Base-by-base conservation (phyloP, 768 basidiomycete species). In the Paxillus involutus region DNA sequence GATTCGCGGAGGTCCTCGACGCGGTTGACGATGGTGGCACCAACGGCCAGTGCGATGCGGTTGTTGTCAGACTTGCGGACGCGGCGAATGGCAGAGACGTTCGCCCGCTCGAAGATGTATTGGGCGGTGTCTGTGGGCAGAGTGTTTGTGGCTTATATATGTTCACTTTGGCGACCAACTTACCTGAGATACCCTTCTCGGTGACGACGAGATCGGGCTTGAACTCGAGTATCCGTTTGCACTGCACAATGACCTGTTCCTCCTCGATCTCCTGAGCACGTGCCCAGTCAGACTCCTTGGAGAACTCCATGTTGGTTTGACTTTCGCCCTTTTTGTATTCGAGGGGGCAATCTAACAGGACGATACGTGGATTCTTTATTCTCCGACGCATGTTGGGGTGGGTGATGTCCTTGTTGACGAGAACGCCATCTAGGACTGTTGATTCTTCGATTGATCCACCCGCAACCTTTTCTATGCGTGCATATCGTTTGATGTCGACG, bases 311-410 rank as follows among this genome's bases (percentile, higher is more conserved):
- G 70, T 98, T 97, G 56, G 97, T 98, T 74, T 99, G 97, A 52
- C 82, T 85, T 77, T 98, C 97, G 26, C 96, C 96, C 79, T 98
- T 98, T 77, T 98, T 99, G 77, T 99, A 98, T 75, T 98, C 96
- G 52, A 98, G 74, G 10, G 95, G 94, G 70, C 95, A 98, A 70
- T 97, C 94, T 39, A 98, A 75, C 39, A 98, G 73, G 21, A 98
- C 75, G 46, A 99, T 89, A 12, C 95, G 75, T 3, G 96, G 97
- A 59, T 92, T 90, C 56, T 78, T 82, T 69, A 98, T 98, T 60
- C 93, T 78, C 52, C 97, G 72, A 51, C 96, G 78, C 97, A 98
- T 99, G 61, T 91, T 86, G 10, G 97, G 95, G 72, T 98, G 97
- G 0, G 94, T 97, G 63, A 99, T 90, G 68, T 98, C 97, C 79